Evolutionary conservation across 768 basidiomycete genomes (phyloP).

Genomic region (Boletus vinaceobasis): DNA sequence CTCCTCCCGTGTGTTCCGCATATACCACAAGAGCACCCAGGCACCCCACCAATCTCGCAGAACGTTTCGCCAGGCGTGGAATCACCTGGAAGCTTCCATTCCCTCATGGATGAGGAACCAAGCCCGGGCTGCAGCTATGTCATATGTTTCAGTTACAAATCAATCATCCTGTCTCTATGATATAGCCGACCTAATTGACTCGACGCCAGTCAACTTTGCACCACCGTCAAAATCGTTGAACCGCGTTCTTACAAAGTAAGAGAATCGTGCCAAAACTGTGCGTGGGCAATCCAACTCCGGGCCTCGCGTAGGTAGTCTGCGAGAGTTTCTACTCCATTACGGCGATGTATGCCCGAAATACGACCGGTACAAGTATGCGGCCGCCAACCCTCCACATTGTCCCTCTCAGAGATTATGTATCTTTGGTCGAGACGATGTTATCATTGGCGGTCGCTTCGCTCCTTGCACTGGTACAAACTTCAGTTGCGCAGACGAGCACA

Average conservation of each 20-base stretch:
- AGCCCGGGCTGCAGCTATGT: background rate
- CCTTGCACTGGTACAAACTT: slow-evolving; percentile 2
- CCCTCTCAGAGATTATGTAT: background rate
- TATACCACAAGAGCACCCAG: background rate
- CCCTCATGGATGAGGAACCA: background rate
- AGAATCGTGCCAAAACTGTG: background rate
- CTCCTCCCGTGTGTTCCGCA: background rate
- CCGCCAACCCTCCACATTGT: background rate
- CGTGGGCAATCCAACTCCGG: background rate
- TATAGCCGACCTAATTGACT: background rate
- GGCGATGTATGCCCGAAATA: background rate
- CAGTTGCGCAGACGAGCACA: background rate
- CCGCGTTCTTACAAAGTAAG: background rate
- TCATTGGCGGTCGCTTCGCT: slow-evolving; percentile 2
- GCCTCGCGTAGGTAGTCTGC: background rate
- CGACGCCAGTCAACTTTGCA: background rate
- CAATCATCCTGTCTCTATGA: background rate
- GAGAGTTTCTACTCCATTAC: background rate
- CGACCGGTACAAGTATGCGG: background rate
- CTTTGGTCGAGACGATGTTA: background rate
- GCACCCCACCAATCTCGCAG: background rate
- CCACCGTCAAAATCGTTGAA: background rate
- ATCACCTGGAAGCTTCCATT: background rate
- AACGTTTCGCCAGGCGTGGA: background rate
- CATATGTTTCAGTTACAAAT: background rate